A percentile compares a stretch with the other conserved stretches of the same genome.
phyloP scores from a whole-genome alignment of 176 grass and related monocot genomes.

The Zea mays region Zm-B73-REFERENCE-NAM-5.0 NC_050101.1:68158001-68158500 shows the following conservation, averaged over 20 bases:
- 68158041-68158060: background rate
- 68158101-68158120: slow-evolving; percentile 32
- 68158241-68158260: background rate
- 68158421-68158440: background rate
- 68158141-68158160: slow-evolving; percentile 48
- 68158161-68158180: slow-evolving; percentile 60
- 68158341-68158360: slow-evolving; percentile 91
- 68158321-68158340: slow-evolving; percentile 77
- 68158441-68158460: background rate
- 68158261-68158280: slow-evolving; percentile 36
- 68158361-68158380: slow-evolving; percentile 89
- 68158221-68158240: background rate
- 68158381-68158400: slow-evolving; percentile 93
- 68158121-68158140: slow-evolving; percentile 38
- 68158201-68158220: background rate
- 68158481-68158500: slow-evolving; percentile 15
- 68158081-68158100: slow-evolving; percentile 45
- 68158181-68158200: slow-evolving; percentile 46
- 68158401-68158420: slow-evolving; percentile 61
- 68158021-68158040: background rate
- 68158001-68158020: background rate
- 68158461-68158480: slow-evolving; percentile 37
- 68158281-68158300: slow-evolving; percentile 50
- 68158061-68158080: background rate
- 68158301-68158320: slow-evolving; percentile 80